Evolutionary conservation across 768 basidiomycete species (phyloP).

Genomic region (Mycena albidolilacea): DNA sequence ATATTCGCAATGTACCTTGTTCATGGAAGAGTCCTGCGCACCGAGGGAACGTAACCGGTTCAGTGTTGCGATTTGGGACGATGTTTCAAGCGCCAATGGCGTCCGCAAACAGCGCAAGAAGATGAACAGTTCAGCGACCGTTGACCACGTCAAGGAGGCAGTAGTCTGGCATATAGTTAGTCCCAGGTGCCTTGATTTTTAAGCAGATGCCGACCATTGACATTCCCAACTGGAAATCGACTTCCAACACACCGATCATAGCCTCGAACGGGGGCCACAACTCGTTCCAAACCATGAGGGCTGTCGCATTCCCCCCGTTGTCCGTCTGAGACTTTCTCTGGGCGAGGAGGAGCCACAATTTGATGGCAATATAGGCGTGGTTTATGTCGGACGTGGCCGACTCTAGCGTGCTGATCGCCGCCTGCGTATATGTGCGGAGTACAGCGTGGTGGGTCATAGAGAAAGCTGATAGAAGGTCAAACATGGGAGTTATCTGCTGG

Average conservation of each 20-base stretch:
- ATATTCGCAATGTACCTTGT: conserved; percentile 59
- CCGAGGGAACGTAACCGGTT: conserved; percentile 63
- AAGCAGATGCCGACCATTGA: conserved; percentile 52
- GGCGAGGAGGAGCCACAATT: conserved; percentile 78
- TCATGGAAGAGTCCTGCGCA: conserved; percentile 62
- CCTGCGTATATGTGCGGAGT: conserved; percentile 58
- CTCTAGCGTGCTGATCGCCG: conserved; percentile 55
- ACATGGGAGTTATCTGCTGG: conserved; percentile 57
- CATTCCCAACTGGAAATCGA: conserved; percentile 59
- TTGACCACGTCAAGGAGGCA: conserved; percentile 68
- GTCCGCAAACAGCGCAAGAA: conserved; percentile 72
- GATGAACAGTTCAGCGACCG: conserved; percentile 75
- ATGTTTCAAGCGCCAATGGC: conserved; percentile 67
- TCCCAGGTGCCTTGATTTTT: neutral
- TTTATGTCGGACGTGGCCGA: conserved; percentile 72
- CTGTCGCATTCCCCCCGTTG: conserved; percentile 48
- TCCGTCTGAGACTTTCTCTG: conserved; percentile 51
- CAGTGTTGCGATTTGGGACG: conserved; percentile 64
- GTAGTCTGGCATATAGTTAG: conserved; percentile 59
- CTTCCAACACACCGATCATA: conserved; percentile 65
- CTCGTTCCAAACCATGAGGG: conserved; percentile 77
- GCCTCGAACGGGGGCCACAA: conserved; percentile 81
- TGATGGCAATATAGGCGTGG: conserved; percentile 77
- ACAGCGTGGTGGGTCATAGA: conserved; percentile 61
- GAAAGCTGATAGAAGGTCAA: conserved; percentile 67